phyloP scores from a whole-genome alignment of 2,329 filamentous ascomycete genomes.

The Nemania bipapillata region DNA sequence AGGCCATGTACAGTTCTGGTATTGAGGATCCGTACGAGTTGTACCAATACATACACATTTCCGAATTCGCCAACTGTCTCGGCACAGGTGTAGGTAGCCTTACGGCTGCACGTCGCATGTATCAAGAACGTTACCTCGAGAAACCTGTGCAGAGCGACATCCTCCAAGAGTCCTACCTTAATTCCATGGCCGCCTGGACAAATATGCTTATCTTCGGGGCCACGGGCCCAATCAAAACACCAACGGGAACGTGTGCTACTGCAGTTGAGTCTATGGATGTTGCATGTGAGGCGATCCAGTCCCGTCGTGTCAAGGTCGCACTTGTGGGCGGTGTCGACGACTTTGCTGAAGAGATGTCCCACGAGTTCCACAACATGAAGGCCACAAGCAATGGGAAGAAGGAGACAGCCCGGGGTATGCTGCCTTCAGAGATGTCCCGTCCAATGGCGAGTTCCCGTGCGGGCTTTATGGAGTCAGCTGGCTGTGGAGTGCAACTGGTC shows the following conservation, averaged over 20 bases:
- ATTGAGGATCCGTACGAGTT: slow-evolving; percentile 99
- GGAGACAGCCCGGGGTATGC: slow-evolving; percentile 92
- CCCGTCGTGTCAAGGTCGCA: slow-evolving; percentile 96
- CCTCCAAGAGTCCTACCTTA: slow-evolving; percentile 98
- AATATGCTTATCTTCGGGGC: slow-evolving; percentile 99
- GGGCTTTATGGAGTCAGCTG: slow-evolving; percentile 99
- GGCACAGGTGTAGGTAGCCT: slow-evolving; percentile 96
- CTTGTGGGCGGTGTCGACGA: slow-evolving; percentile 98
- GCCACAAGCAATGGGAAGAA: slow-evolving; percentile 77
- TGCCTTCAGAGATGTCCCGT: slow-evolving; percentile 95
- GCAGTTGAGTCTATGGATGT: slow-evolving; percentile 97
- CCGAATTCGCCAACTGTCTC: slow-evolving; percentile 96
- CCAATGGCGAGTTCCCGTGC: slow-evolving; percentile 95
- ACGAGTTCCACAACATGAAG: slow-evolving; percentile 99
- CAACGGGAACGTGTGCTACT: slow-evolving; percentile 95
- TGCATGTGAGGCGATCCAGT: slow-evolving; percentile 96
- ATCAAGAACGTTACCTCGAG: slow-evolving; percentile 95
- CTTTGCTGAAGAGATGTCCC: slow-evolving; percentile 98
- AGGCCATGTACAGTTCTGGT: slow-evolving; percentile 88
- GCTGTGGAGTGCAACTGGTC: slow-evolving; percentile 96
- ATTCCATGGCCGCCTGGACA: slow-evolving; percentile 99
- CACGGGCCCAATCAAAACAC: slow-evolving; percentile 97
- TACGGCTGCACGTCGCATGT: slow-evolving; percentile 63
- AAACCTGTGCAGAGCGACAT: slow-evolving; percentile 98
- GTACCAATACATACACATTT: slow-evolving; percentile 99